Percentiles rank a stretch among this genome's conserved stretches.
These are phyloP conservation scores for Aciculosporium take DNA, from an alignment of 2,329 filamentous ascomycete species.

Conservation along the genomic window DNA sequence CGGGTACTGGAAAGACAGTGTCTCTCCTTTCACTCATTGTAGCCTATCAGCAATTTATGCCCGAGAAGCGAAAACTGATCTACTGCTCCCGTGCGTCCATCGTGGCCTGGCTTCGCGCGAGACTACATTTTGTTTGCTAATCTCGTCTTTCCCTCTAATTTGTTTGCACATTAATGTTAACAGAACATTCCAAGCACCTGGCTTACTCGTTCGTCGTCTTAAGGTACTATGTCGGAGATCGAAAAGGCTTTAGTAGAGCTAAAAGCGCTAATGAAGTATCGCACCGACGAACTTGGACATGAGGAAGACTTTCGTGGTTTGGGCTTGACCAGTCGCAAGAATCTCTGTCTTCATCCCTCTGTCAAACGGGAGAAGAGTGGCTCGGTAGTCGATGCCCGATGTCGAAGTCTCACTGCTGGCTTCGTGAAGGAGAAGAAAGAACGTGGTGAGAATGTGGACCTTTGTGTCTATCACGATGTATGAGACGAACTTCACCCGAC, in stretches of 20 bases:
- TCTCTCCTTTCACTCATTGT: constrained; percentile 90
- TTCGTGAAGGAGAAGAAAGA: constrained; percentile 98
- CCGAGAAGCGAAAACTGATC: constrained; percentile 88
- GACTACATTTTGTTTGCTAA: not conserved
- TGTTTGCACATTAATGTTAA: not conserved
- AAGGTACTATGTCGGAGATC: constrained; percentile 94
- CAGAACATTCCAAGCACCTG: not conserved
- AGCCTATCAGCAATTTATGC: constrained; percentile 88
- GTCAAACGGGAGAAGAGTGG: constrained; percentile 96
- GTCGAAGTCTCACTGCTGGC: constrained; percentile 84
- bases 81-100: constrained; percentile 69
- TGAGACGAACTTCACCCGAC: constrained; percentile 12
- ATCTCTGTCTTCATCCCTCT: constrained; percentile 87
- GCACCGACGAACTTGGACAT: constrained; percentile 72
- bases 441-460: constrained; percentile 79
- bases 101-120: not conserved
- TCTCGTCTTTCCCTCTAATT: not conserved
- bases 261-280: constrained; percentile 88
- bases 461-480: constrained; percentile 91
- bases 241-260: constrained; percentile 91
- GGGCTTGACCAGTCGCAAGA: constrained; percentile 91
- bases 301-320: constrained; percentile 88
- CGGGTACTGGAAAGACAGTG: constrained; percentile 93
- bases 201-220: not conserved
- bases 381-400: constrained; percentile 84